These are phyloP conservation scores for Populus pruinosa DNA, from an alignment of 345 rosid genomes.

Conservation along the genomic window DNA sequence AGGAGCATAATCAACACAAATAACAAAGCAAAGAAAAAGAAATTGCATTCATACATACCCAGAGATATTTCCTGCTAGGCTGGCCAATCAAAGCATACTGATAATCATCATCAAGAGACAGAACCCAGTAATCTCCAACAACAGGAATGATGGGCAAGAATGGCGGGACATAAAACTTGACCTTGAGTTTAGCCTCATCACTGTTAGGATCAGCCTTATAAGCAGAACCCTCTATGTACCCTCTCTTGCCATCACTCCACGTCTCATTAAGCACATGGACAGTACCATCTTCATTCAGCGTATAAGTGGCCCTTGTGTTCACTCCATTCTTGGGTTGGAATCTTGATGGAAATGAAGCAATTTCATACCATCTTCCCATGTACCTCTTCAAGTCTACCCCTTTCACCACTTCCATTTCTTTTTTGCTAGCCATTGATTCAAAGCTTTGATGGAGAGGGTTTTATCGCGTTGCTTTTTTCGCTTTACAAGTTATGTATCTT, in stretches of 20 bases:
- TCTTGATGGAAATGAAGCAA: constrained; percentile 76
- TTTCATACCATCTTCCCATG: constrained; percentile 96
- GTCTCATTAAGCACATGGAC: constrained; percentile 80
- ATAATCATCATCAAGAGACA: constrained; percentile 62
- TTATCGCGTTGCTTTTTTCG: neutral
- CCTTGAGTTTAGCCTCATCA: constrained; percentile 91
- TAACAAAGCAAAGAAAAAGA: neutral
- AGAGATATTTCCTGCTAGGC: constrained; percentile 69
- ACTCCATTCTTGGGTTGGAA: constrained; percentile 74
- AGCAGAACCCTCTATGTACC: constrained; percentile 60
- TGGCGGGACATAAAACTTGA: constrained; percentile 84
- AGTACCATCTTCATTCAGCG: constrained; percentile 66
- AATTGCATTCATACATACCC: constrained; percentile 39
- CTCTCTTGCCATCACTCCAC: constrained; percentile 69
- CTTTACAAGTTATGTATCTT: neutral
- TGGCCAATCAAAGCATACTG: constrained; percentile 67
- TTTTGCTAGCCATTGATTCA: constrained; percentile 36
- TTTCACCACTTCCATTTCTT: constrained; percentile 71
- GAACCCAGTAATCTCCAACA: constrained; percentile 80
- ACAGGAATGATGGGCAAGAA: constrained; percentile 81
- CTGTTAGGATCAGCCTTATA: constrained; percentile 67
- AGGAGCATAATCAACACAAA: neutral
- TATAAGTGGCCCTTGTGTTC: constrained; percentile 81
- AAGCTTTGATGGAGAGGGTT: too few species aligned
- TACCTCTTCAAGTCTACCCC: constrained; percentile 60